Base-by-base conservation (phyloP, 208 protist species). In the Tetramitus jugosus region DNA sequence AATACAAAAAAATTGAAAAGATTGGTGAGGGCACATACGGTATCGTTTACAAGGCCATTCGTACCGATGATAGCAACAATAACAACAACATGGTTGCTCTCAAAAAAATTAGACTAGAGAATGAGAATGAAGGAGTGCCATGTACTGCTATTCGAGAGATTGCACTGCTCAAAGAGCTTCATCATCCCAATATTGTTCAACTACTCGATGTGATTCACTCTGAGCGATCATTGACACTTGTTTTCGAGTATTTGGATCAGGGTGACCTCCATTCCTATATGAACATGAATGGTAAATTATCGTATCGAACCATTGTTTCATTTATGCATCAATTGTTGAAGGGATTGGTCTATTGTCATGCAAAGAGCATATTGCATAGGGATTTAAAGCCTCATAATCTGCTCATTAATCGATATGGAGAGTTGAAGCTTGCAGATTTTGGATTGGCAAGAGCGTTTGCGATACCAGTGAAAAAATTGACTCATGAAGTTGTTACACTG, bases 81-180 rank as follows among this genome's bases (percentile, higher is more conserved):
- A 94, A 86, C 8, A 87, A 87, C 0, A 83, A 91, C 60, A 86
- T 96, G 49, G 92, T 99, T 3, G 97, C 97, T 0, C 76, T 99
- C 13, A 99, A 99, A 82, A 98, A 98, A 78, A 96, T 98, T 43
- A 88, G 93, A 40, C 80, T 98, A 0, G 95, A 98, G 76, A 88
- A 91, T 37, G 94, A 95, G 29, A 95, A 98, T 71, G 96, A 99
- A 65, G 96, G 96, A 20, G 95, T 99, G 61, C 96, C 96, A 7
- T 88, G 90, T n/a, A 99, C 96, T 4, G 92, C 96, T 8, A 92
- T 99, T 61, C 86, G 96, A 45, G 97, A 99, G 83, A 96, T 99
- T 23, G 97, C 94, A 4, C 89, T 99, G 26, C 80, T 99, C 39
- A 96, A 98, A 77, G 93, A 98, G 84, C 82, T 99, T 37, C 87